These are phyloP conservation scores for Ploettnerulaceae sp. DNA, from an alignment of 2,329 filamentous ascomycete genomes.

Conservation along the genomic window DNA sequence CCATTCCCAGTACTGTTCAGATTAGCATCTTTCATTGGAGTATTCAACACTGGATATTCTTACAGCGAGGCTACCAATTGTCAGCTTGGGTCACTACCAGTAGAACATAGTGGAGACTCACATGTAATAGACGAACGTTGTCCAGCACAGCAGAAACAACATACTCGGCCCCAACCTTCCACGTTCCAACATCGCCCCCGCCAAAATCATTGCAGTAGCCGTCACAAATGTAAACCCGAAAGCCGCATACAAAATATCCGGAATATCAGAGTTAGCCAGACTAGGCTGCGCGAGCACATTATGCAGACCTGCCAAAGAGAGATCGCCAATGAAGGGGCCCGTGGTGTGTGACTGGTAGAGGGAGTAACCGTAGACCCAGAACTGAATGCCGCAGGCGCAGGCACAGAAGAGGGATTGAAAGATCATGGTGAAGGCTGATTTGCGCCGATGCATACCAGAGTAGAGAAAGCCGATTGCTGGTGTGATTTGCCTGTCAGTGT, in stretches of 20 bases:
- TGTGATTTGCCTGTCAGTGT: conserved; percentile 1
- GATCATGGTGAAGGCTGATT: conserved; percentile 11
- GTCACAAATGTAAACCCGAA: conserved; percentile 9
- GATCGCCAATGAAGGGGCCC: conserved; percentile 7
- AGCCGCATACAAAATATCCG: conserved; percentile 7
- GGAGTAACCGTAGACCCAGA: conserved; percentile 8
- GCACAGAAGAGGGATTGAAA: conserved; percentile 7
- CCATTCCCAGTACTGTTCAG: conserved; percentile 7
- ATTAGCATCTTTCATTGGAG: background rate
- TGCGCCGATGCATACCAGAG: conserved; percentile 8
- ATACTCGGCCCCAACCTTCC: background rate
- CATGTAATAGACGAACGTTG: conserved; percentile 6
- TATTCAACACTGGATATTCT: background rate
- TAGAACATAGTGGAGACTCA: no score
- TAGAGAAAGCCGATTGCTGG: conserved; percentile 9
- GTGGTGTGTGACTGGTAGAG: conserved; percentile 8
- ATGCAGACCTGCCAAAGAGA: conserved; percentile 2
- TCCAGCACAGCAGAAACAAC: background rate
- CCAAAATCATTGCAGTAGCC: conserved; percentile 7
- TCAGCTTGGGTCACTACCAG: no score
- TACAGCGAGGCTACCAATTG: background rate
- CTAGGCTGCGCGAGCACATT: conserved; percentile 8
- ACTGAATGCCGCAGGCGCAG: conserved; percentile 6
- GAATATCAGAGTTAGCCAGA: conserved; percentile 8
- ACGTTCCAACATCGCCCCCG: conserved; percentile 2